Evolutionary conservation across 441 rosid species (phyloP), one percentile per base, ranked within the genome.

Genomic region (Eutrema salsugineum): DNA sequence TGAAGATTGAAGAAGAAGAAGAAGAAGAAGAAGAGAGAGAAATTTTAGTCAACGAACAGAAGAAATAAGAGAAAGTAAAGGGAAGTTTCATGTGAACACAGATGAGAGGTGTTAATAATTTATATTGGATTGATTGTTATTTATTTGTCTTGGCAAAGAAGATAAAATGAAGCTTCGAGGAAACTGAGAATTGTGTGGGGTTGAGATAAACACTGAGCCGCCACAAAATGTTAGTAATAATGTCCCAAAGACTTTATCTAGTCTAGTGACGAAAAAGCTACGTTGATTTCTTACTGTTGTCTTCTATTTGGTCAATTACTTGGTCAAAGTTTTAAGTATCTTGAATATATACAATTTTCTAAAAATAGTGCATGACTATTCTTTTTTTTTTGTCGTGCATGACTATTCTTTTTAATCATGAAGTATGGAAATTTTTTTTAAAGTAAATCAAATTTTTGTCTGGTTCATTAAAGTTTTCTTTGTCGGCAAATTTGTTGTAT

Each of bases 11-110:
- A 46, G 28, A 56, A 20, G 32, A 10, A 22, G 30, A 9, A 16
- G 14, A 8, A 10, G 28, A 5, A 15, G 20, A 16, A 16, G 5
- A 27, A 57, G 44, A 19, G 43, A 57, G n/a, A n/a, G n/a, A n/a
- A n/a, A 20, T 0, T 38, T 17, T 5, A 68, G 79, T 68, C 79
- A 62, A 68, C 8, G 1, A 46, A 62, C 5, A 8, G 76, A 70
- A 10, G 44, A 57, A 46, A 48, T 16, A 33, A 9, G 36, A 61
- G 50, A 48, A 57, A 8, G 44, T 5, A n/a, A 2, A 5, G 38
- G n/a, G 30, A 68, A 56, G 75, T 39, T 62, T 70, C 71, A 57
- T 70, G 75, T 76, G 79, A 46, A 76, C 79, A 63, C 50, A 69
- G 6, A 15, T 63, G 49, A 33, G 58, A 43, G 27, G 46, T n/a